Percentiles rank a stretch among this genome's conserved stretches.
These are phyloP conservation scores for Ophiosphaerella narmari DNA, from an alignment of 2,329 filamentous ascomycete genomes.

Conservation along the genomic window DNA sequence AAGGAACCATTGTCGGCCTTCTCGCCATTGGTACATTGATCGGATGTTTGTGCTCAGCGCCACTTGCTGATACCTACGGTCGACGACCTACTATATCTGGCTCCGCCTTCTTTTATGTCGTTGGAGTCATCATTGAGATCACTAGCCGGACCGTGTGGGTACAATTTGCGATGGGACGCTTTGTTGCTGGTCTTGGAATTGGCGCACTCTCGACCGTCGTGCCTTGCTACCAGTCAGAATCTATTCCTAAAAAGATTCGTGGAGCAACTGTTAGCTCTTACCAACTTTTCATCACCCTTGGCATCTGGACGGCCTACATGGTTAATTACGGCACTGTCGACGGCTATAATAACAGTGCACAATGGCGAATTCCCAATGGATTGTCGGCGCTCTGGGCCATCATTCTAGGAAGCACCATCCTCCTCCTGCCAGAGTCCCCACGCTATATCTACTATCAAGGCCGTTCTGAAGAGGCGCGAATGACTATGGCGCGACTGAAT, in stretches of 20 bases:
- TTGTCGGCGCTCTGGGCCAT: constrained; percentile 61
- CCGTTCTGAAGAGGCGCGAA: constrained; percentile 55
- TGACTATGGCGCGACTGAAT: constrained; percentile 59
- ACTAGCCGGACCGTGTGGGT: constrained; percentile 62
- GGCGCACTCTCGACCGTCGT: constrained; percentile 65
- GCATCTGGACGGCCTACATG: constrained; percentile 61
- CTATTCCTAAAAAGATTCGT: constrained; percentile 66
- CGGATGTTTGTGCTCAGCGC: constrained; percentile 64
- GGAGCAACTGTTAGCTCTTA: constrained; percentile 67
- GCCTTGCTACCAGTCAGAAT: constrained; percentile 69
- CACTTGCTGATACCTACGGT: constrained; percentile 65
- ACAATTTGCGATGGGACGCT: constrained; percentile 66
- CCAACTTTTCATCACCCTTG: constrained; percentile 71
- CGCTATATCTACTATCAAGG: constrained; percentile 62
- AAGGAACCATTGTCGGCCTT: constrained; percentile 44
- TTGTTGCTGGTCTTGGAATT: constrained; percentile 68
- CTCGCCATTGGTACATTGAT: constrained; percentile 69
- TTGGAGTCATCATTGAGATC: constrained; percentile 70
- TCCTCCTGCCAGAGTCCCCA: constrained; percentile 61
- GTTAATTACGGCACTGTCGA: constrained; percentile 65
- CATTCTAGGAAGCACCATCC: constrained; percentile 59
- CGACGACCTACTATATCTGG: constrained; percentile 65
- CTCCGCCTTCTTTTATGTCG: constrained; percentile 65
- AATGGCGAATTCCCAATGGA: constrained; percentile 69
- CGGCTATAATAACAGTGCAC: constrained; percentile 53